These are phyloP conservation scores for Cryphonectria naterciae DNA, from an alignment of 2,329 filamentous ascomycete species.

Conservation along the genomic window DNA sequence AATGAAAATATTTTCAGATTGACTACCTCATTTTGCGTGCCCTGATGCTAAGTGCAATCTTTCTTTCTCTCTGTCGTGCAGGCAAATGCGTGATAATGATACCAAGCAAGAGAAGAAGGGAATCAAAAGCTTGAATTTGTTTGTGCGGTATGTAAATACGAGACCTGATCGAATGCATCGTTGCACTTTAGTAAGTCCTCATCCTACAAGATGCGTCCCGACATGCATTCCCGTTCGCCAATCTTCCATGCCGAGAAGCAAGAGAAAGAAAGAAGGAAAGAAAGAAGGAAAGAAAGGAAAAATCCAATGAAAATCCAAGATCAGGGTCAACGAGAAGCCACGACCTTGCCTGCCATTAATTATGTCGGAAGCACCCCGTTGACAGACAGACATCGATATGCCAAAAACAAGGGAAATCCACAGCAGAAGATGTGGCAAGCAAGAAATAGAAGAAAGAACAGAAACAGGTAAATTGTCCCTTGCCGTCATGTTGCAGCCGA, in stretches of 20 bases:
- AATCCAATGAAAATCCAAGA: background rate
- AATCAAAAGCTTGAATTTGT: background rate
- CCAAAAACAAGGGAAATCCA: background rate
- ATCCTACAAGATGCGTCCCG: background rate
- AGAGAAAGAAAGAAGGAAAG: background rate
- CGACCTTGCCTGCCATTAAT: background rate
- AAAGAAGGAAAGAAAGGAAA: background rate
- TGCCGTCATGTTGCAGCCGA: constrained; percentile 18
- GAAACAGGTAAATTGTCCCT: constrained; percentile 8
- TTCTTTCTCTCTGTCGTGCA: background rate
- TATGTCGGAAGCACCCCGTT: background rate
- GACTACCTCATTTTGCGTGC: background rate
- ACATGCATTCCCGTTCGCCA: background rate
- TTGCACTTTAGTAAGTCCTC: background rate
- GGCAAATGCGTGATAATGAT: background rate
- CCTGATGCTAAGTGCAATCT: background rate
- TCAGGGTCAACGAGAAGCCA: background rate
- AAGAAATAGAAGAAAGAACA: background rate
- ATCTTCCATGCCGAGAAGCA: background rate
- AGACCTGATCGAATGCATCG: background rate
- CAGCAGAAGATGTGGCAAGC: background rate
- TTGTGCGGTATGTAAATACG: background rate
- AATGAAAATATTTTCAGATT: background rate
- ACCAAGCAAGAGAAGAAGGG: background rate
- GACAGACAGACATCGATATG: background rate